phyloP scores from a whole-genome alignment of 768 basidiomycete genomes.

The Suillus lakei region DNA sequence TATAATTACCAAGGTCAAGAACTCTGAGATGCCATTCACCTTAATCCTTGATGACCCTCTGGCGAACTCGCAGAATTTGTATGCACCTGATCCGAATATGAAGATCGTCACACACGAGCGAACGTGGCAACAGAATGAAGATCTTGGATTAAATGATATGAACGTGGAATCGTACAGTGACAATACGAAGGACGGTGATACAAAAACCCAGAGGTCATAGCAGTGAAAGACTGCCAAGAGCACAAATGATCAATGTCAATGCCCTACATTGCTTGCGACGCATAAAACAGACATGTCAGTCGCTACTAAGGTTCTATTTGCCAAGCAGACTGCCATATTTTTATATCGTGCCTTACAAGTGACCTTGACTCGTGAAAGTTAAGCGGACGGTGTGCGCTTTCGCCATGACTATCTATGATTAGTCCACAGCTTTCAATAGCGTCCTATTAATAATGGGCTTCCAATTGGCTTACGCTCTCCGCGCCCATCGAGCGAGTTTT shows the following conservation, averaged over 20 bases:
- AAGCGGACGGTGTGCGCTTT: not conserved
- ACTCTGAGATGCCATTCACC: constrained; percentile 81
- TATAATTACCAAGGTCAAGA: constrained; percentile 61
- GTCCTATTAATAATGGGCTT: not conserved
- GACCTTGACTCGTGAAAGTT: no score
- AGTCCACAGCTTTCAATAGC: not conserved
- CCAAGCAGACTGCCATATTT: not conserved
- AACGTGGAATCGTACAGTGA: constrained; percentile 58
- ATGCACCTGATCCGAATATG: constrained; percentile 98
- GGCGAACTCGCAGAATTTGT: constrained; percentile 94
- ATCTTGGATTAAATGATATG: constrained; percentile 90
- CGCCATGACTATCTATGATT: not conserved
- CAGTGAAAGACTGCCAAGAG: not conserved
- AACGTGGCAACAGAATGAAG: constrained; percentile 91
- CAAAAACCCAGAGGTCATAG: constrained; percentile 7
- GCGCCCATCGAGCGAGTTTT: not conserved
- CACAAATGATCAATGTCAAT: not conserved
- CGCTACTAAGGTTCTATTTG: not conserved
- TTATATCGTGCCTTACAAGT: not conserved
- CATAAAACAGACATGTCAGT: not conserved
- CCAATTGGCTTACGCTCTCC: not conserved
- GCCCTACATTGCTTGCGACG: not conserved
- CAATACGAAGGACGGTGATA: constrained; percentile 9
- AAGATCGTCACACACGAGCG: constrained; percentile 81
- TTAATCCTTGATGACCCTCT: constrained; percentile 95